Base-by-base conservation (phyloP, 2,329 filamentous ascomycete genomes). In the Scopulariopsis brevicaulis region DNA sequence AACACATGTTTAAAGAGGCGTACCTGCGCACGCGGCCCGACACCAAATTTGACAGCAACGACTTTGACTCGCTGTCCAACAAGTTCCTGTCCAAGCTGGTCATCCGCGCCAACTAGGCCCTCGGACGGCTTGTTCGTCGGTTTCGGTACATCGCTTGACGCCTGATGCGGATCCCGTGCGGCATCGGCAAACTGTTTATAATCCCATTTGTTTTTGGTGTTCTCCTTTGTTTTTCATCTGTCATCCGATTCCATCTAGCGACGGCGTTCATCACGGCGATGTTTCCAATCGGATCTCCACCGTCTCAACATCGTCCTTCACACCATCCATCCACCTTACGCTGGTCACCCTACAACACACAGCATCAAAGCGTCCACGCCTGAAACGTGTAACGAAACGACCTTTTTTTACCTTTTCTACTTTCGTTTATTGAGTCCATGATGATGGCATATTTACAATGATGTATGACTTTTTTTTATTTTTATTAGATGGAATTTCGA, bases 31-130 rank as follows among this genome's bases (percentile, higher is more conserved):
- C 84, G 61, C 89, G 93, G 65, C 81, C 83, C 64, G 85, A 86
- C 59, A 84, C 87, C 67, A 90, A 87, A 73, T 97, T 96, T 72
- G 88, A 96, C 76, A 85, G 89, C 65, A 83, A 87, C 66, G 90
- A 97, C 76, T 97, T 96, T 69, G 93, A 97, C 77, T 94, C 86
- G 61, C 75, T 97, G 69, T 96, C 92, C 57, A 96, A 96, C 79
- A 97, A 96, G 78, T 96, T 97, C 78, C 77, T 96, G 65, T 95
- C 92, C 43, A 95, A 95, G 75, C 83, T 97, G 68, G 92, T 96
- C 70, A 96, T 96, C 72, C 90, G 93, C 66, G 89, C 93, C 67
- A 96, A 95, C 77, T 96, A 80, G 70, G 32, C 8, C 20, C 24
- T 22, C 32, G 34, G 24, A 34, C 28, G 14, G 46, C n/a, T 43